Evolutionary conservation across 1,139 yeast species (phyloP).

Genomic region (Pichia norvegensis): DNA sequence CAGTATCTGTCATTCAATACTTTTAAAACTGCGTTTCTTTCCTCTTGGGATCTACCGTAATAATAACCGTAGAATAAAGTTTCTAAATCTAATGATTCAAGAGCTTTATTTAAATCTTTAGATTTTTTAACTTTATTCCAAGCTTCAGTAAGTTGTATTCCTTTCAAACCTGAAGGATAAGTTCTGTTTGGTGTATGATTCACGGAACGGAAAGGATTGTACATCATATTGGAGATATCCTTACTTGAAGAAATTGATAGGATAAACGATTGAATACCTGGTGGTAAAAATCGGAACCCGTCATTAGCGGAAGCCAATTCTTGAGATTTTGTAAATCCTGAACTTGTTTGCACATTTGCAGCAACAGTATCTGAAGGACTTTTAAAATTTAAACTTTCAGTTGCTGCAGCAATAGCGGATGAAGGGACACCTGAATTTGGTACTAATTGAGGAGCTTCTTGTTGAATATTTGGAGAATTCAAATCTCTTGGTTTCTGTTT

Average conservation of each 20-base stretch:
- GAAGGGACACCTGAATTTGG: conserved; percentile 4
- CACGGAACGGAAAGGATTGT: conserved; percentile 27
- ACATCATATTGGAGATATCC: conserved; percentile 18
- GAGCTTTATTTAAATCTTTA: conserved; percentile 28
- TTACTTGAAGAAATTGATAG: conserved; percentile 43
- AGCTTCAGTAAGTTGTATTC: conserved; percentile 28
- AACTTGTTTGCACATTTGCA: conserved; percentile 7
- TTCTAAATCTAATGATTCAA: conserved; percentile 34
- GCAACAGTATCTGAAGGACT: conserved; percentile 6
- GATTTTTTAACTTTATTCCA: conserved; percentile 46
- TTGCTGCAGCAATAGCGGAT: conserved; percentile 10
- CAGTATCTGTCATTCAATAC: conserved; percentile 31
- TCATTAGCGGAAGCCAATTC: conserved; percentile 8
- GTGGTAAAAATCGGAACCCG: conserved; percentile 46
- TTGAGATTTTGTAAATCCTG: conserved; percentile 13
- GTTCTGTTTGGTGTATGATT: conserved; percentile 26
- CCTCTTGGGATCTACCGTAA: conserved; percentile 47
- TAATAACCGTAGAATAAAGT: conserved; percentile 56
- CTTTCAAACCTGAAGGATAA: conserved; percentile 28
- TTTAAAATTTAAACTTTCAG: conserved; percentile 3
- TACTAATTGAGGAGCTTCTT: background rate
- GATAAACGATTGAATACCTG: conserved; percentile 64
- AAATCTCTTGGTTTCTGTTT: conserved; percentile 27
- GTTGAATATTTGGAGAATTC: background rate
- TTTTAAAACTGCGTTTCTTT: conserved; percentile 30